Percentiles rank a stretch among this genome's conserved stretches.
phyloP scores from a whole-genome alignment of 768 basidiomycete genomes.

The Trametes gibbosa region DNA sequence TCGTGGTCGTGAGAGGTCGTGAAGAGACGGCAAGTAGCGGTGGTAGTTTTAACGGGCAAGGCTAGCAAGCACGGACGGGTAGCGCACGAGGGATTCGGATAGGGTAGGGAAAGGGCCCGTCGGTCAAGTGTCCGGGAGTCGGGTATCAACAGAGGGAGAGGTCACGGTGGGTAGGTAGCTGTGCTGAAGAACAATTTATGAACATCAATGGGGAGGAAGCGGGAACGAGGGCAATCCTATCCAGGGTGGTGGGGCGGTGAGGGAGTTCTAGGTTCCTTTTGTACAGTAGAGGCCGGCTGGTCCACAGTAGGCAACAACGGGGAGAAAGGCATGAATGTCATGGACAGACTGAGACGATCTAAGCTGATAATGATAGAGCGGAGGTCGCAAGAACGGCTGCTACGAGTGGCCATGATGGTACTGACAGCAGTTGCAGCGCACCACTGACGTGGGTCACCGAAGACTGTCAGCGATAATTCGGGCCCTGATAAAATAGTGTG shows the following conservation, averaged over 20 bases:
- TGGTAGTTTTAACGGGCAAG: not conserved
- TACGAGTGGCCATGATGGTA: not conserved
- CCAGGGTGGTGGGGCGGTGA: not conserved
- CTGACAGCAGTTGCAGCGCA: not conserved
- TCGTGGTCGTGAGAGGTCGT: constrained; percentile 17
- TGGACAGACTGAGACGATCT: not conserved
- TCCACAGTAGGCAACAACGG: constrained; percentile 4
- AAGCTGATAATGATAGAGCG: constrained; percentile 18
- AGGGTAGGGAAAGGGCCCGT: not conserved
- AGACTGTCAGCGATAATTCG: not conserved
- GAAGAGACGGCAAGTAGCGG: not conserved
- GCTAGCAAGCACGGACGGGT: too few relatives aligned
- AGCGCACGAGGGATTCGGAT: not conserved
- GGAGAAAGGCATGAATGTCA: not conserved
- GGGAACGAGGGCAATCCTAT: not conserved
- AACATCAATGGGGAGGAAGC: not conserved
- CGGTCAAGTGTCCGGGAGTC: not conserved
- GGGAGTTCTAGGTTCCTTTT: not conserved
- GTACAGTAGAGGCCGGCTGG: constrained; percentile 8
- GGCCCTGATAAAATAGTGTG: not conserved
- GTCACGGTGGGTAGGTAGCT: constrained; percentile 10
- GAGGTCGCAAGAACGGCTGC: constrained; percentile 1
- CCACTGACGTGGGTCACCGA: not conserved
- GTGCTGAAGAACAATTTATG: constrained; percentile 1
- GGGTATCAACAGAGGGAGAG: constrained; percentile 8